These are phyloP conservation scores for Hysterangium stoloniferum DNA, from an alignment of 768 basidiomycete genomes.

Conservation along the genomic window DNA sequence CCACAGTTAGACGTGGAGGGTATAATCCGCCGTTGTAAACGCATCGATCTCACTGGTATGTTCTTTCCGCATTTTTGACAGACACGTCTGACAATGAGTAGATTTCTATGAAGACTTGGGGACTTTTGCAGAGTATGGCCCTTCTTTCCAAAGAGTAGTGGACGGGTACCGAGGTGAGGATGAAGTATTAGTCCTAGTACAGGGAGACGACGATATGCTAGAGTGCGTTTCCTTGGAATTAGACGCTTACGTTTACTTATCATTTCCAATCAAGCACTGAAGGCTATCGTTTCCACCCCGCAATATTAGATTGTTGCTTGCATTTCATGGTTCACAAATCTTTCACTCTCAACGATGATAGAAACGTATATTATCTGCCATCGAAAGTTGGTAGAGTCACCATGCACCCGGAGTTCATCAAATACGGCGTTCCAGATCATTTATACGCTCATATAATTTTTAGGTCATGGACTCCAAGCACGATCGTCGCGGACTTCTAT, in stretches of 20 bases:
- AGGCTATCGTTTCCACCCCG: slow-evolving; percentile 29
- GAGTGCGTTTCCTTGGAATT: slow-evolving; percentile 1
- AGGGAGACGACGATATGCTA: slow-evolving; percentile 17
- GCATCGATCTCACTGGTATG: slow-evolving; percentile 3
- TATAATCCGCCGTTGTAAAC: background rate
- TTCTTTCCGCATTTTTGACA: background rate
- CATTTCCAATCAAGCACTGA: slow-evolving; percentile 13
- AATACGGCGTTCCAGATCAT: slow-evolving; percentile 11
- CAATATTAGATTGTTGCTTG: slow-evolving; percentile 30
- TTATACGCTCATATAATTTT: slow-evolving; percentile 22
- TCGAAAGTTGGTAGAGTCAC: slow-evolving; percentile 16
- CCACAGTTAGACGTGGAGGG: background rate
- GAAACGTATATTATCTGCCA: slow-evolving; percentile 27
- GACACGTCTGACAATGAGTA: background rate
- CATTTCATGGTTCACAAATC: slow-evolving; percentile 26
- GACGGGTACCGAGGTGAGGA: slow-evolving; percentile 6
- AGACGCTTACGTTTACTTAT: background rate
- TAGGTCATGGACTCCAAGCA: slow-evolving; percentile 24
- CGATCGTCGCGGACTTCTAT: slow-evolving; percentile 22
- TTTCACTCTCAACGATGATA: slow-evolving; percentile 24
- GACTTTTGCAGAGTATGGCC: slow-evolving; percentile 13
- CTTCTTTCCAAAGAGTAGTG: slow-evolving; percentile 8
- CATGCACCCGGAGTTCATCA: slow-evolving; percentile 15
- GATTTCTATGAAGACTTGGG: slow-evolving; percentile 10
- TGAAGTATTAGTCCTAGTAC: slow-evolving; percentile 11